These are phyloP conservation scores for Verticillium tricorpus DNA, from an alignment of 2,329 filamentous ascomycete species.

Conservation along the genomic window DNA sequence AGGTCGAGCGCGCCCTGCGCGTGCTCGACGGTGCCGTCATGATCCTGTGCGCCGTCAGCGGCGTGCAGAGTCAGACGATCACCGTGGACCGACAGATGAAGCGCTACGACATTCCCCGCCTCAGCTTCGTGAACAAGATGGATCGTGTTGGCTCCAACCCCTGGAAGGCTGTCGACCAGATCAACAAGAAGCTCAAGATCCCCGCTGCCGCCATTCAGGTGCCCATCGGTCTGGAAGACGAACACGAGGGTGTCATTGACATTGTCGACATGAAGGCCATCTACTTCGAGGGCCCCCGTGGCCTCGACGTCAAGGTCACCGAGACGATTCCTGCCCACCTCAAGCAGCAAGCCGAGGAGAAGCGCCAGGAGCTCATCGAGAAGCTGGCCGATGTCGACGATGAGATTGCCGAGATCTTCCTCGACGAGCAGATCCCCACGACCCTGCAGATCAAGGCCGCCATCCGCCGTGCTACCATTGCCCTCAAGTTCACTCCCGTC, in stretches of 20 bases:
- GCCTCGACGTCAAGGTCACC: slow-evolving; percentile 69
- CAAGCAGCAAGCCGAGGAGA: slow-evolving; percentile 71
- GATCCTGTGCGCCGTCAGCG: slow-evolving; percentile 96
- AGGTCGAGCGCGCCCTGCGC: slow-evolving; percentile 91
- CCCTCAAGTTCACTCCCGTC: slow-evolving; percentile 86
- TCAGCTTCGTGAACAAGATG: slow-evolving; percentile 99
- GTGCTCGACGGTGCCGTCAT: slow-evolving; percentile 96
- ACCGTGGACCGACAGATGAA: slow-evolving; percentile 99
- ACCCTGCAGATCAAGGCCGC: slow-evolving; percentile 83
- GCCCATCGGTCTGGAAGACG: slow-evolving; percentile 87
- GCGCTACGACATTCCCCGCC: slow-evolving; percentile 90
- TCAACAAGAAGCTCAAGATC: slow-evolving; percentile 93
- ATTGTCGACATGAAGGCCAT: slow-evolving; percentile 87
- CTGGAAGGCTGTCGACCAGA: slow-evolving; percentile 95
- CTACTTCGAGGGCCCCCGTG: slow-evolving; percentile 83
- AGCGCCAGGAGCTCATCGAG: slow-evolving; percentile 82
- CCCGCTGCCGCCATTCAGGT: slow-evolving; percentile 91
- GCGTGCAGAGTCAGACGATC: slow-evolving; percentile 96
- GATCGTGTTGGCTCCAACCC: slow-evolving; percentile 98
- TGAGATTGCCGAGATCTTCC: slow-evolving; percentile 91
- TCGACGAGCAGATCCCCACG: slow-evolving; percentile 80
- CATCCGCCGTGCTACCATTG: slow-evolving; percentile 85
- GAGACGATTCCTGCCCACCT: slow-evolving; percentile 83
- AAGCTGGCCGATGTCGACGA: slow-evolving; percentile 96
- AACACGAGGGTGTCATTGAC: slow-evolving; percentile 89